Conservation (phyloP, 306 rosid species). For the Castanea sativa region DNA sequence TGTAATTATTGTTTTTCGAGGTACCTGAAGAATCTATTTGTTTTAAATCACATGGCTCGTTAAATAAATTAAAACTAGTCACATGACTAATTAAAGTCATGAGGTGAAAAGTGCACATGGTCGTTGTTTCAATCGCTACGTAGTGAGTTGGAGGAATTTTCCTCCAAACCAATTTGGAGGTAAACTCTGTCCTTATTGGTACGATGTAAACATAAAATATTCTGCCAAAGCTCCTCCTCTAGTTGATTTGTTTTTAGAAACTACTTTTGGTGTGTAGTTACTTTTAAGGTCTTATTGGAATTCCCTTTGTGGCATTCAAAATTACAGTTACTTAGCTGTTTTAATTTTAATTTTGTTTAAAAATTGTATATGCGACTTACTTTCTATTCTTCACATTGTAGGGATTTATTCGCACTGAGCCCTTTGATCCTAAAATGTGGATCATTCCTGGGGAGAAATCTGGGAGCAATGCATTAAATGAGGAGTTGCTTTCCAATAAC, state of each 20-base stretch:
- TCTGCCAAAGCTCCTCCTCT: background rate
- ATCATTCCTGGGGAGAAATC: conserved; percentile 57
- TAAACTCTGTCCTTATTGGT: background rate
- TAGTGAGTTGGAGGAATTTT: no score
- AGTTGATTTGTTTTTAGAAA: background rate
- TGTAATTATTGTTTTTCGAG: background rate
- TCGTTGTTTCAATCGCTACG: no score
- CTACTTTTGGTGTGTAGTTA: background rate
- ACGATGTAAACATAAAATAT: background rate
- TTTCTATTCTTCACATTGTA: conserved; percentile 29
- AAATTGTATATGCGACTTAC: background rate
- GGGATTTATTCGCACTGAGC: conserved; percentile 73
- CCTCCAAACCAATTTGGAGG: no score
- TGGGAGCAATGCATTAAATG: conserved; percentile 20
- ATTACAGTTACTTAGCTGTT: no score
- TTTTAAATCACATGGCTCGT: no score
- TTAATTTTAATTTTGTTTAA: background rate
- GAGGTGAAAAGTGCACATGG: no score
- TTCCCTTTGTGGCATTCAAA: background rate
- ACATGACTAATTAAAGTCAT: no score
- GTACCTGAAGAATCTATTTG: background rate
- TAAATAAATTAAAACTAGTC: no score
- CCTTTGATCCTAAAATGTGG: conserved; percentile 71
- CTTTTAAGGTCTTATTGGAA: background rate
- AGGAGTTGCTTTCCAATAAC: conserved; percentile 23